Percentiles rank a stretch among this genome's conserved stretches.
Evolutionary conservation across 345 rosid species (phyloP).

Genomic region (Salix exigua): DNA sequence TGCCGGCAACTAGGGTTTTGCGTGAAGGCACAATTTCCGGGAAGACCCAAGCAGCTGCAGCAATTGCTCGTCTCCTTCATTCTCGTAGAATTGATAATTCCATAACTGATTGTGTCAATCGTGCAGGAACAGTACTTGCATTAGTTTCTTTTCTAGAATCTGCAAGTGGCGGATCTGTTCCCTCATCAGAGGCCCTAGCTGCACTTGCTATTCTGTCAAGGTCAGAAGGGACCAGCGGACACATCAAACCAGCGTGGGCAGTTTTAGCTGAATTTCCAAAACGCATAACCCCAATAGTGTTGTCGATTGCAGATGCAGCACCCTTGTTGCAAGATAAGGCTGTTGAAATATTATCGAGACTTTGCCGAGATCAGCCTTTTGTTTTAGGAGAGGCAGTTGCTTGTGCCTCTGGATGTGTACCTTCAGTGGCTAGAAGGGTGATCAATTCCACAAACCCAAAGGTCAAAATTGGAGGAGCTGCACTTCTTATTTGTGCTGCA

Average conservation of each 20-base stretch:
- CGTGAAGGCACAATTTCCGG: conserved; percentile 88
- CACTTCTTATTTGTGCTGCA: conserved; percentile 88
- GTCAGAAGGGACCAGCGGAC: conserved; percentile 48
- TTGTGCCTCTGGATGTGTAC: conserved; percentile 59
- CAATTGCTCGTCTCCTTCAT: conserved; percentile 82
- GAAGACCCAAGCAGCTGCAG: conserved; percentile 95
- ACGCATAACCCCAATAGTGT: conserved; percentile 78
- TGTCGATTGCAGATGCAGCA: conserved; percentile 62
- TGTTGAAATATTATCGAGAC: conserved; percentile 80
- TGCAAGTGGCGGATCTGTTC: conserved; percentile 60
- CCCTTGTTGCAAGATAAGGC: conserved; percentile 92
- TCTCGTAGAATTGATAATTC: conserved; percentile 58
- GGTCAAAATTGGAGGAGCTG: conserved; percentile 94
- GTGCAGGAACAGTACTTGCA: conserved; percentile 88
- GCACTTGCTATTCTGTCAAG: conserved; percentile 92
- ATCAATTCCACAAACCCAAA: conserved; percentile 52
- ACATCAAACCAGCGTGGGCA: conserved; percentile 84
- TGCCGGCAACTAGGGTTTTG: conserved; percentile 90
- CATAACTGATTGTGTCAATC: conserved; percentile 83
- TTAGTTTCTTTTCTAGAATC: conserved; percentile 86
- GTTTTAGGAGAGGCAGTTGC: conserved; percentile 73
- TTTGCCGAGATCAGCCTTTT: conserved; percentile 77
- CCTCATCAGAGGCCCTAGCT: conserved; percentile 78
- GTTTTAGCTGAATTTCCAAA: conserved; percentile 80
- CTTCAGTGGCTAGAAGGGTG: conserved; percentile 71